phyloP scores from a whole-genome alignment of 306 rosid genomes.

The Cucumis cinereus region DNA sequence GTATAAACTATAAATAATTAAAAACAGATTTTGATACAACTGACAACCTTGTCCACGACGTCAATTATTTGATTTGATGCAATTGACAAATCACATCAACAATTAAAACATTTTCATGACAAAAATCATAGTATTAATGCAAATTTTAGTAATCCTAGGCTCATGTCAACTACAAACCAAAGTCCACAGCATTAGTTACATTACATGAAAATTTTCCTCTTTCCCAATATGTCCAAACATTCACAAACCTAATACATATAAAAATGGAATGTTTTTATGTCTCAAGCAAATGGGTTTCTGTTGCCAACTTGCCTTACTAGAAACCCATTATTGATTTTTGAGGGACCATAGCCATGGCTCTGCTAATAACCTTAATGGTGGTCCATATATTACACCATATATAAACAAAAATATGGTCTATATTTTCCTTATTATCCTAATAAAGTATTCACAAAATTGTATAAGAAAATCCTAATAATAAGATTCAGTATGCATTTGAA shows the following conservation, averaged over 20 bases:
- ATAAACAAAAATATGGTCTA: not conserved
- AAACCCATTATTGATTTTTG: not conserved
- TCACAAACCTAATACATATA: not conserved
- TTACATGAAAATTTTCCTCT: not conserved
- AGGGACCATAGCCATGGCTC: not conserved
- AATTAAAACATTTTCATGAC: not conserved
- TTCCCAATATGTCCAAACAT: not conserved
- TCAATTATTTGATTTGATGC: constrained; percentile 1
- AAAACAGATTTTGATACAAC: not conserved
- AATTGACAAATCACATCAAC: not conserved
- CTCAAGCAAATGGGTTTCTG: not conserved
- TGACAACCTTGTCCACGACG: not conserved
- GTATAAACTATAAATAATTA: not conserved
- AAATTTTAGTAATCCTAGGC: constrained; percentile 8
- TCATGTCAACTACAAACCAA: not conserved
- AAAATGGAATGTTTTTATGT: not conserved
- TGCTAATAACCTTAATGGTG: not conserved
- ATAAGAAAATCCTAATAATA: not conserved
- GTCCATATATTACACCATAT: constrained; percentile 5
- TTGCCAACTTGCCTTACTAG: not conserved
- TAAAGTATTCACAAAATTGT: not conserved
- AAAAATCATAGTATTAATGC: not conserved
- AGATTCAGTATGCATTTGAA: not conserved
- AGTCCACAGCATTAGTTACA: not conserved
- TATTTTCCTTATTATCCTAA: not conserved